These are phyloP conservation scores for Williopsis jadinii DNA, from an alignment of 1,139 yeast genomes.

Conservation along the genomic window DNA sequence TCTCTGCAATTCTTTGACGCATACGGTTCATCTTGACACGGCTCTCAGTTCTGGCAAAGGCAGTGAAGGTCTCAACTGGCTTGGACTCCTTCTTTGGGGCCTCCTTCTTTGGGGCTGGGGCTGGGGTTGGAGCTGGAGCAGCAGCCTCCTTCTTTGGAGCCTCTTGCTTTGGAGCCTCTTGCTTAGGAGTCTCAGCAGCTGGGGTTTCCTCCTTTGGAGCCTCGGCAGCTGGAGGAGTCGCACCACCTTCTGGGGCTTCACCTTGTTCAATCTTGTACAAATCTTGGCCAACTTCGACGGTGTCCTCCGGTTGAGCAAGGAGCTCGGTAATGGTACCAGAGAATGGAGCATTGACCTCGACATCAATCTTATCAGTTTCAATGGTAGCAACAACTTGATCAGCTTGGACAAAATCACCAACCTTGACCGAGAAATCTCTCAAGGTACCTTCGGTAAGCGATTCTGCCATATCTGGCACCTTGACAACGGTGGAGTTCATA, in stretches of 20 bases:
- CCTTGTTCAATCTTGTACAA: conserved; percentile 88
- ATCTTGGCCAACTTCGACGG: conserved; percentile 95
- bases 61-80: conserved; percentile 25
- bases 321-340: conserved; percentile 86
- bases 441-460: conserved; percentile 97
- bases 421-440: conserved; percentile 65
- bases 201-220: conserved; percentile 27
- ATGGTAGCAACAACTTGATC: conserved; percentile 96
- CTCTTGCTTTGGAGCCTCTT: conserved; percentile 23
- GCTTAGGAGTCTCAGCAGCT: conserved; percentile 13
- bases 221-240: conserved; percentile 25
- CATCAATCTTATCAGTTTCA: conserved; percentile 97
- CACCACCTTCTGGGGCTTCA: conserved; percentile 66
- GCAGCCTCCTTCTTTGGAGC: conserved; percentile 22
- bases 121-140: conserved; percentile 20
- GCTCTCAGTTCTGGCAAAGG: conserved; percentile 78
- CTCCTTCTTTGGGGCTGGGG: conserved; percentile 20
- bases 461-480: conserved; percentile 99
- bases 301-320: conserved; percentile 80
- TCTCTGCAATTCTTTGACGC: conserved; percentile 98
- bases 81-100: conserved; percentile 21
- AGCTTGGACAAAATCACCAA: conserved; percentile 82
- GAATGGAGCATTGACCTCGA: conserved; percentile 92
- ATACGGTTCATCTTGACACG: conserved; percentile 98
- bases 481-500: conserved; percentile 43